Evolutionary conservation across 495 filamentous ascomycete species (phyloP), one percentile per base, ranked within the genome.

Genomic region (Hypoxylon fuscum): DNA sequence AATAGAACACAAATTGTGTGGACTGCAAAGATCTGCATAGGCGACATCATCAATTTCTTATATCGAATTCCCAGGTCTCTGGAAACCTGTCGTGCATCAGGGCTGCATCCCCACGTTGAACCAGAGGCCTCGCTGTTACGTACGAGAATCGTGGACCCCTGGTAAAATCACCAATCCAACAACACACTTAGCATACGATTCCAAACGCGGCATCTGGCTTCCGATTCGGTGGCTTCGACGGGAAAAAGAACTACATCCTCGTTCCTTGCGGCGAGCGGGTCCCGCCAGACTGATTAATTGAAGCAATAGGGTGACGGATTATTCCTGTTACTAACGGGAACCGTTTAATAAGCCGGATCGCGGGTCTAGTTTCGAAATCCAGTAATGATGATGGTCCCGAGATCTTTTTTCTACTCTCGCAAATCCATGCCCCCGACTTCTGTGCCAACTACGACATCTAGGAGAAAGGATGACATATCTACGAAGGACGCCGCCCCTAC

Each of bases 361-460:
- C 56, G 61, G 54, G 42, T 32, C 47, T 59, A 55, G 62, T 66
- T 56, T 51, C 18, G 35, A 53, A 43, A 42, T 51, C 56, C 23
- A 62, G 52, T 56, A 54, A 66, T 51, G n/a, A 76, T 76, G 71
- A 76, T 76, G 65, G 72, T 72, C 45, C 69, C 75, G 54, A 70
- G 72, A 45, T 77, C 74, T 52, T 74, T 74, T 64, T 65, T 75
- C 54, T 69, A 69, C 22, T 70, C 70, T 25, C 64, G 50, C 23
- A 61, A 55, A 55, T 23, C 55, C 9, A 6, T 42, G 44, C 32
- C 38, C 22, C 57, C 66, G 20, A 53, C 56, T 31, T 56, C 61
- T 12, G 14, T 40, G 31, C 35, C 64, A 9, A 37, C n/a, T 38
- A 27, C 60, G 15, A 52, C 64, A 3, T 20, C 57, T 5, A 62